A percentile compares a stretch with the other conserved stretches of the same genome.
Evolutionary conservation across 2,329 filamentous ascomycete genomes (phyloP).

Genomic region (Clarireedia monteithiana): DNA sequence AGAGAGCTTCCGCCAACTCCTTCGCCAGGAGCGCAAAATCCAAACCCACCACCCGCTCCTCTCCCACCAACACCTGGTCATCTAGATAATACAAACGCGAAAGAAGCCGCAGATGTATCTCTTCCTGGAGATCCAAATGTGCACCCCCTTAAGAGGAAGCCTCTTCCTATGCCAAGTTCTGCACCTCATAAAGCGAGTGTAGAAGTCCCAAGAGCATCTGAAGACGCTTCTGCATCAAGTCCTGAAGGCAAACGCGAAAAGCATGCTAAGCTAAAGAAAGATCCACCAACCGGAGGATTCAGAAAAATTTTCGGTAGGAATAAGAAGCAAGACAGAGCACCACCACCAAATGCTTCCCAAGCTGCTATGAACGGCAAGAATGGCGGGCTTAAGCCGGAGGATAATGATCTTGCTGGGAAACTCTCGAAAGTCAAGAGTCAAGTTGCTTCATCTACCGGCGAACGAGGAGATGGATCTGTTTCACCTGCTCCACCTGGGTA

Average conservation of each 20-base stretch:
- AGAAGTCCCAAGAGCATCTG: conserved; percentile 19
- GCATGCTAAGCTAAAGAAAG: conserved; percentile 45
- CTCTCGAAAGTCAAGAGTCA: conserved; percentile 34
- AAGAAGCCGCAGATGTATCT: conserved; percentile 29
- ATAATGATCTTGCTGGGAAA: conserved; percentile 29
- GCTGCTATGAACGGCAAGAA: conserved; percentile 29
- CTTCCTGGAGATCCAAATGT: conserved; percentile 16
- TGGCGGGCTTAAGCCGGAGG: conserved; percentile 25
- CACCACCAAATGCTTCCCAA: conserved; percentile 10
- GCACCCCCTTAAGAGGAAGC: conserved; percentile 15
- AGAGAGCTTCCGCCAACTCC: conserved; percentile 33
- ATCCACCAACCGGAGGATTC: conserved; percentile 36
- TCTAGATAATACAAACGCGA: conserved; percentile 21
- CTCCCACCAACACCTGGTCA: conserved; percentile 18
- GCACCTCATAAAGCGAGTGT: conserved; percentile 14
- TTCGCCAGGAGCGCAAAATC: conserved; percentile 33
- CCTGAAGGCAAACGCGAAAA: conserved; percentile 37
- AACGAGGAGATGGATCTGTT: conserved; percentile 18
- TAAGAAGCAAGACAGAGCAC: conserved; percentile 31
- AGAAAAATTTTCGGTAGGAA: conserved; percentile 58
- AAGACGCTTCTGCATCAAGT: conserved; percentile 27
- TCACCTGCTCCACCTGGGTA: conserved; percentile 26
- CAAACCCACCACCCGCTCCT: conserved; percentile 12
- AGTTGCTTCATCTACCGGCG: conserved; percentile 11
- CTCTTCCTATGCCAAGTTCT: conserved; percentile 11